Base-by-base conservation (phyloP, 345 rosid genomes). In the Anacardium occidentale region DNA sequence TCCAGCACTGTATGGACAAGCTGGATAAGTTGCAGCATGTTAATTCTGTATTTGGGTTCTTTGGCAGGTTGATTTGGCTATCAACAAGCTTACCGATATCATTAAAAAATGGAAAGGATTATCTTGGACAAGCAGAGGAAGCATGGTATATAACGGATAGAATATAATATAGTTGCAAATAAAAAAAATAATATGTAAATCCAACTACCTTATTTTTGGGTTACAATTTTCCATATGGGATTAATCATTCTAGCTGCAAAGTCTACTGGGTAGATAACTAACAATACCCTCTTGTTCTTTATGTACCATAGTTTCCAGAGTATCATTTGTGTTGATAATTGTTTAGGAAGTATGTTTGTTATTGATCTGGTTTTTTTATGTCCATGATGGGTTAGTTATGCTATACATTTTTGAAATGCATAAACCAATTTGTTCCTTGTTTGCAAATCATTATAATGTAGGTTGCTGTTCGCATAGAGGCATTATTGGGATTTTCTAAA, bases 81-180 rank as follows among this genome's bases (percentile, higher is more conserved):
- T 84, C 21, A 73, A 77, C 21, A 80, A 70, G 72, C 95, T 88
- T 72, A 67, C 77, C 69, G 70, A 77, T 61, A 81, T 82, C 57
- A 74, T 84, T 64, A 69, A 57, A 72, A 86, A 81, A 83, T 89
- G 93, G 95, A 85, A 86, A 74, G 83, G 83, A 61, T 80, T 91
- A 78, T 82, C 83, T 10, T 91, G 95, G 97, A 84, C 88, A n/a
- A 84, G 85, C 78, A 81, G 89, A 77, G 97, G 91, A 71, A 93
- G 95, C 84, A 79, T 84, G 90, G 90, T 89, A 89, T 69, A 87
- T 50, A 62, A 64, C 66, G n/a, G 45, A 44, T 74, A 51, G 42
- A 29, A 37, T 10, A 10, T 0, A 13, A 47, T 29, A 10, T 13
- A 37, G 42, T 37, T 37, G 7, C 9, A 61, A 26, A 42, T 12